Percentiles rank a stretch among this genome's conserved stretches.
Evolutionary conservation across 306 rosid genomes (phyloP).

Genomic region (Trichosanthes cucumerina): DNA sequence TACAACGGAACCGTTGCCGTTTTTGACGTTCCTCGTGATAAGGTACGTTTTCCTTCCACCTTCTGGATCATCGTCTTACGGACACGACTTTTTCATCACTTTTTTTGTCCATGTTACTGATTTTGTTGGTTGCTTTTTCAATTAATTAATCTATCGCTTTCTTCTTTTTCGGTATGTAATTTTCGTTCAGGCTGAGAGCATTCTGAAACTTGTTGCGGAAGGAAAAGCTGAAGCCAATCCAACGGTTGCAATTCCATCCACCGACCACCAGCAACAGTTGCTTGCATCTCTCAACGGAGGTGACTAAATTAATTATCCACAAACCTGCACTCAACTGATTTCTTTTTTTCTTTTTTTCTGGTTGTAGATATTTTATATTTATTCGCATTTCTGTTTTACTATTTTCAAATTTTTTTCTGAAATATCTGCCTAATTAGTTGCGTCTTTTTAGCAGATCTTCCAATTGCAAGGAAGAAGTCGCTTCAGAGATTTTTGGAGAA

Average conservation of each 20-base stretch:
- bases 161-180: no score
- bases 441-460: constrained; percentile 24
- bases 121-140: not conserved
- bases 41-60: constrained; percentile 11
- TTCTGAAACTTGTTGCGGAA: constrained; percentile 9
- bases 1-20: constrained; percentile 36
- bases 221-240: not conserved
- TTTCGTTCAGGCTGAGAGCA: not conserved
- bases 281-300: not conserved
- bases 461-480: constrained; percentile 31
- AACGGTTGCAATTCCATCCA: not conserved
- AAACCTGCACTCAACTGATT: not conserved
- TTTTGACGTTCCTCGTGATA: constrained; percentile 25
- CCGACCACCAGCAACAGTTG: not conserved
- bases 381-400: not conserved
- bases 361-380: not conserved
- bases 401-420: not conserved
- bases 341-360: not conserved
- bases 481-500: constrained; percentile 43
- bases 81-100: not conserved
- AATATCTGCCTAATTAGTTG: not conserved
- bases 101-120: no score
- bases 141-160: not conserved
- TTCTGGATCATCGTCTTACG: not conserved
- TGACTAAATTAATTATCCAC: not conserved